Evolutionary conservation across 768 basidiomycete genomes (phyloP).

Genomic region (Mycena pura): DNA sequence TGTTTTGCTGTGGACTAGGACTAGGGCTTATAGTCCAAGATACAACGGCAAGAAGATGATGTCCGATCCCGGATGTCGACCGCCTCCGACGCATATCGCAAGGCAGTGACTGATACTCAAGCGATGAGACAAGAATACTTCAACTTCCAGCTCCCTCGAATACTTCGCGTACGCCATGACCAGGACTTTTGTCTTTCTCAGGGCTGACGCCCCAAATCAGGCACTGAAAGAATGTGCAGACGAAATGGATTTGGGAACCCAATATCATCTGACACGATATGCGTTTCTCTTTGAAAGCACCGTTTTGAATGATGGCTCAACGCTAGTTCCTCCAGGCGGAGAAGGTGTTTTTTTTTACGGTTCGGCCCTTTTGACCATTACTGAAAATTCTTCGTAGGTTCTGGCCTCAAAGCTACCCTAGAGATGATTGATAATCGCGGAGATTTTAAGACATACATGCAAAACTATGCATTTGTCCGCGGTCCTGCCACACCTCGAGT

Average conservation of each 20-base stretch:
- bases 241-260: constrained; percentile 96
- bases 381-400: too few species aligned
- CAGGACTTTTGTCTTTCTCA: neutral
- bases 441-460: constrained; percentile 97
- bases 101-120: constrained; percentile 90
- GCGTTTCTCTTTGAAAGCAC: constrained; percentile 94
- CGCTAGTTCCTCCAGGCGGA: constrained; percentile 77
- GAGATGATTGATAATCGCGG: constrained; percentile 93
- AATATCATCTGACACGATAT: constrained; percentile 95
- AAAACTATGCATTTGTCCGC: constrained; percentile 93
- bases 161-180: constrained; percentile 72
- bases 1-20: constrained; percentile 7
- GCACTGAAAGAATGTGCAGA: constrained; percentile 94
- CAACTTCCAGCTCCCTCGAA: constrained; percentile 94
- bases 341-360: constrained; percentile 55
- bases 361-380: too few species aligned
- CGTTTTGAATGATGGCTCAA: constrained; percentile 86
- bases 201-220: constrained; percentile 45
- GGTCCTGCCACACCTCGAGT: constrained; percentile 65
- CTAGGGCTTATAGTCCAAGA: constrained; percentile 47
- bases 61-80: constrained; percentile 83
- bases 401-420: constrained; percentile 81
- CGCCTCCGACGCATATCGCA: constrained; percentile 88
- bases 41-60: constrained; percentile 95
- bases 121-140: constrained; percentile 95